Base-by-base conservation (phyloP, 75 land plant genomes). In the Ceratopteris richardii region DNA sequence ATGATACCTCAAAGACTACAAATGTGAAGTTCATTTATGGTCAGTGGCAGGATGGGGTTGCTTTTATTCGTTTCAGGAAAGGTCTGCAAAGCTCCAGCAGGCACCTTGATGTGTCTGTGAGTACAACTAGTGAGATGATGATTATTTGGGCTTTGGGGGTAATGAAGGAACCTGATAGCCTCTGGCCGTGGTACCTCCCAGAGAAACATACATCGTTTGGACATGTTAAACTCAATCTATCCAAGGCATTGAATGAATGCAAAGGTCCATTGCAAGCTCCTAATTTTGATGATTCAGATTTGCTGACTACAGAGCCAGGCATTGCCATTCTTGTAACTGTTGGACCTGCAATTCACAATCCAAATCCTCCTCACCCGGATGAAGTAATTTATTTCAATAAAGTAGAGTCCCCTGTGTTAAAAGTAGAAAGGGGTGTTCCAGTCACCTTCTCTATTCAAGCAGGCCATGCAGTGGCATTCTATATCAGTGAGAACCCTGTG, bases 401-500 rank as follows among this genome's bases (percentile, higher is more conserved):
- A 72, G 86, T 87, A 57, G 99, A 95, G 64, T 85, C 99, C 57
- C 97, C 99, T 0, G 33, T 82, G 17, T 51, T 95, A 67, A 77
- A 74, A 42, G 99, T 95, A 29, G 99, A 95, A 56, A 71, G 99
- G 61, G 99, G 99, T 23, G 99, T 95, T 11, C 82, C 79, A 13
- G 92, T 90, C 59, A 82, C 72, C 43, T 95, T 95, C 51, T 84
- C 90, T 0, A 65, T 95, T 25, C 91, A 95, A 61, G 99, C 96
- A 1, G 99, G 99, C 10, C 96, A 95, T 67, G 88, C 86, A 74
- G 88, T 95, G 21, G 85, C 99, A 5, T 67, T 95, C 10, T 95
- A 85, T 57, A 63, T 95, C 20, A 95, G 92, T 26, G 83, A 91
- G 29, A 87, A 90, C 66, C 75, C 73, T 3, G 51, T 95, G 55